Percentiles rank a stretch among this genome's conserved stretches.
phyloP scores from a whole-genome alignment of 23 red algal genomes.

The Cyanidioschyzon merolae region DNA sequence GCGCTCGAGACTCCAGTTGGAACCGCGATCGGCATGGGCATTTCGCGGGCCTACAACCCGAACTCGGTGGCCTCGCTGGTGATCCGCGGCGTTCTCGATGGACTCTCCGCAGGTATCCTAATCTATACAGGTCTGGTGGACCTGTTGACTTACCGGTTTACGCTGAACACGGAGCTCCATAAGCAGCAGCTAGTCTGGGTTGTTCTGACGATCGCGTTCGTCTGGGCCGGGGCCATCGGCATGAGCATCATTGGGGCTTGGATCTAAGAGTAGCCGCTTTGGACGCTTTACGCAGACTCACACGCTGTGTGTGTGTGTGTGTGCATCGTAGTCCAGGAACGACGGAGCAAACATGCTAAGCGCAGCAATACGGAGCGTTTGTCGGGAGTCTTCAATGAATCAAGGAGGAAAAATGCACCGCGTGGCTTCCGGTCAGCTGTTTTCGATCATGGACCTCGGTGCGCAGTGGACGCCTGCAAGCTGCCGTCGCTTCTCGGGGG shows the following conservation, averaged over 20 bases:
- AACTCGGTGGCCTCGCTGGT: slow-evolving; percentile 18
- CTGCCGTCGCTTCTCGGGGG: no score
- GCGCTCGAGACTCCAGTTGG: slow-evolving; percentile 23
- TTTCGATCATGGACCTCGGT: no score
- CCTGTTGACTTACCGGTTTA: slow-evolving; percentile 27
- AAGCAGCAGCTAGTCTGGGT: neutral
- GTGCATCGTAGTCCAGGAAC: no score
- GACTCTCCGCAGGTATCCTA: slow-evolving; percentile 19
- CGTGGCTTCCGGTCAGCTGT: no score
- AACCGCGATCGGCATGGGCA: slow-evolving; percentile 25
- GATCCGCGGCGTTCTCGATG: slow-evolving; percentile 24
- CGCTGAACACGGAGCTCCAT: slow-evolving; percentile 9
- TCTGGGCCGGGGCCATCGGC: slow-evolving; percentile 27
- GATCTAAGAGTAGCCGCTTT: slow-evolving; percentile 8
- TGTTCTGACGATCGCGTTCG: neutral
- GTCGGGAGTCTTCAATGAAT: no score
- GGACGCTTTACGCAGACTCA: neutral
- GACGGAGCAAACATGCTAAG: no score
- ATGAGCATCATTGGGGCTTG: slow-evolving; percentile 29
- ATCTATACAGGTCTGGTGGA: slow-evolving; percentile 32
- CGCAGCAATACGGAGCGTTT: no score
- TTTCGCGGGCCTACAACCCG: slow-evolving; percentile 9
- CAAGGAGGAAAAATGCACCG: no score
- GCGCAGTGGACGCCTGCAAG: no score
- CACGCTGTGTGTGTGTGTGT: no score